These are phyloP conservation scores for Arachnomyces sp. DNA, from an alignment of 2,329 filamentous ascomycete species.

Conservation along the genomic window DNA sequence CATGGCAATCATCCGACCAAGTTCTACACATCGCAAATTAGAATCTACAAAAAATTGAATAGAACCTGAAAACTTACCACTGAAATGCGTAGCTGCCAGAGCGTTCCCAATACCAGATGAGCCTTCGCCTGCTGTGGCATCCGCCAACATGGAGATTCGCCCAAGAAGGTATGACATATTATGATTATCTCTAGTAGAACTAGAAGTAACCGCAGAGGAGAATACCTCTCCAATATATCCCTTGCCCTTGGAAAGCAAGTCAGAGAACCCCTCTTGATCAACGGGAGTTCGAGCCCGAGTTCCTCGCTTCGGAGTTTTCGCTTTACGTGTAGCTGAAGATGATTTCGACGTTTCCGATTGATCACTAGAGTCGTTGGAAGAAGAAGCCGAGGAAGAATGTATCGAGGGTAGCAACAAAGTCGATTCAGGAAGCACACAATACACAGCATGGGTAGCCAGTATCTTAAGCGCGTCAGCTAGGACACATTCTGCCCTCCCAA, in stretches of 20 bases:
- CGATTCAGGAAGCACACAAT: conserved; percentile 85
- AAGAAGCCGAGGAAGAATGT: conserved; percentile 15
- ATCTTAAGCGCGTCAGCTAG: conserved; percentile 32
- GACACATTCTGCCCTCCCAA: conserved; percentile 30
- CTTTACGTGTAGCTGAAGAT: conserved; percentile 13
- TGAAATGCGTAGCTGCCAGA: conserved; percentile 30
- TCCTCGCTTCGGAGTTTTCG: conserved; percentile 19
- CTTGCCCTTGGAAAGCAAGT: conserved; percentile 29
- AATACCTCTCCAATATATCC: conserved; percentile 27
- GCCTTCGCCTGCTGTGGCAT: conserved; percentile 25
- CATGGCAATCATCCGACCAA: conserved; percentile 35
- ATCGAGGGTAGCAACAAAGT: conserved; percentile 80
- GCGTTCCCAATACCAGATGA: conserved; percentile 1
- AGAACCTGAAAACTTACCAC: conserved; percentile 21
- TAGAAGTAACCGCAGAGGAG: conserved; percentile 24
- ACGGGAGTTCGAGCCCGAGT: conserved; percentile 22
- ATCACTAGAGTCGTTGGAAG: too few species aligned
- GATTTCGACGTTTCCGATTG: background rate
- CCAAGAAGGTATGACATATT: conserved; percentile 32
- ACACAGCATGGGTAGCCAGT: conserved; percentile 73
- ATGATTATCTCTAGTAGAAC: conserved; percentile 34
- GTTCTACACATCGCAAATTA: conserved; percentile 24
- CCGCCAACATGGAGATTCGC: conserved; percentile 34
- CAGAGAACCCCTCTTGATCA: conserved; percentile 28
- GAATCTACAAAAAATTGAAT: background rate